Evolutionary conservation across 805 yeast genomes (phyloP).

Genomic region (Yamadazyma olivae): DNA sequence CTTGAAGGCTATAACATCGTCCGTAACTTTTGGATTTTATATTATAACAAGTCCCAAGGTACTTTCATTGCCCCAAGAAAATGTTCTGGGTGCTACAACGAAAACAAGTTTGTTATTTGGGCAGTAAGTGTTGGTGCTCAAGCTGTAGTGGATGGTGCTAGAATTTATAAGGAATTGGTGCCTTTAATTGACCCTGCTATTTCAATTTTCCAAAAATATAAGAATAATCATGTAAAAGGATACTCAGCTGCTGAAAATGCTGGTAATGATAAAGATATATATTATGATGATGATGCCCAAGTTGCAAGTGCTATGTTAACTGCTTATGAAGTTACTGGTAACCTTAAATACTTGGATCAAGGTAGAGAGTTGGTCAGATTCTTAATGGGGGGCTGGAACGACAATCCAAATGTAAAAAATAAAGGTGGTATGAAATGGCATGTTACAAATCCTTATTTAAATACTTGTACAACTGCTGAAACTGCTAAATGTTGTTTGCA

Average conservation of each 20-base stretch:
- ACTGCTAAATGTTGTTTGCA: conserved; percentile 61
- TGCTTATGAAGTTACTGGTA: conserved; percentile 66
- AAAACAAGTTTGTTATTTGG: conserved; percentile 63
- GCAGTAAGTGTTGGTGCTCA: conserved; percentile 64
- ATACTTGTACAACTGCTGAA: conserved; percentile 68
- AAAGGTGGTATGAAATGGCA: conserved; percentile 73
- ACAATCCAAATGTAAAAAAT: conserved; percentile 35
- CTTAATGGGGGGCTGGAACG: conserved; percentile 63
- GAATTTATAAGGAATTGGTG: conserved; percentile 48
- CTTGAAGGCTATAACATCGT: conserved; percentile 39
- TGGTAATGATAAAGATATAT: conserved; percentile 60
- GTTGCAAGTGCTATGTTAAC: conserved; percentile 61
- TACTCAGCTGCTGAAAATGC: conserved; percentile 64
- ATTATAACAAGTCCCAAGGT: conserved; percentile 34
- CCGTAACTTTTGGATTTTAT: conserved; percentile 40
- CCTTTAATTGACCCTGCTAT: conserved; percentile 55
- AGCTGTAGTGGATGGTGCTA: conserved; percentile 64
- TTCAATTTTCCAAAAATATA: conserved; percentile 47
- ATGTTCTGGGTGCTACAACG: conserved; percentile 44
- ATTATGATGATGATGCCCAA: conserved; percentile 76
- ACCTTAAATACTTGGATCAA: conserved; percentile 48
- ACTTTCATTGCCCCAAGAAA: conserved; percentile 39
- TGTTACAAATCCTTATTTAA: conserved; percentile 52
- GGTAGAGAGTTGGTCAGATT: conserved; percentile 59
- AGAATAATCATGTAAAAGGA: conserved; percentile 49